Conservation (phyloP, 1,284 basidiomycete genomes). For the Boletellus deceptivus region DNA sequence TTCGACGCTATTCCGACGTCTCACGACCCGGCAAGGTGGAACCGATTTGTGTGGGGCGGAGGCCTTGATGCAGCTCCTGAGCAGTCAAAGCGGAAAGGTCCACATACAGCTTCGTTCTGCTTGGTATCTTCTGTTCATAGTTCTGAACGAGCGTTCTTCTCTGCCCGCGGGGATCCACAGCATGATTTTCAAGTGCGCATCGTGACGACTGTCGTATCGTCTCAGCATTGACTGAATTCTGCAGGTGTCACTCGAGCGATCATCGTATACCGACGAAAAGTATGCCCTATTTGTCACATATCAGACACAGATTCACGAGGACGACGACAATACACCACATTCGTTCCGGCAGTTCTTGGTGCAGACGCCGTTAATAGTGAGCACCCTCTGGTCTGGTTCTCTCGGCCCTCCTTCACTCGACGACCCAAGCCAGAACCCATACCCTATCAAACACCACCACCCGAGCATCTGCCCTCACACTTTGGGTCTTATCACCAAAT, state of each 20-base stretch:
- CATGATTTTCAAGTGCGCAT: slow-evolving; percentile 55
- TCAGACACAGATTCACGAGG: slow-evolving; percentile 76
- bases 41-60: slow-evolving; percentile 61
- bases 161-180: slow-evolving; percentile 24
- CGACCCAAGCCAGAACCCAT: slow-evolving; percentile 50
- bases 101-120: slow-evolving; percentile 29
- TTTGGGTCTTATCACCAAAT: slow-evolving; percentile 49
- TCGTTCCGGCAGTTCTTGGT: slow-evolving; percentile 79
- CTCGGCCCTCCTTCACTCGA: slow-evolving; percentile 6
- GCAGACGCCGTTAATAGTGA: slow-evolving; percentile 70
- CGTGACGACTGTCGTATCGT: neutral
- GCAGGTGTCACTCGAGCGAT: slow-evolving; percentile 72
- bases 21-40: slow-evolving; percentile 61
- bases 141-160: slow-evolving; percentile 27
- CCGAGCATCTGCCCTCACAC: slow-evolving; percentile 58
- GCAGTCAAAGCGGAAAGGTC: slow-evolving; percentile 18
- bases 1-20: slow-evolving; percentile 7
- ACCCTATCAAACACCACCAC: slow-evolving; percentile 49
- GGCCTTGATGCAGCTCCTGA: slow-evolving; percentile 31
- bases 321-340: slow-evolving; percentile 48
- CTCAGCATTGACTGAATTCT: slow-evolving; percentile 1
- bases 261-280: slow-evolving; percentile 78
- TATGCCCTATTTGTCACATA: slow-evolving; percentile 76
- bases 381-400: slow-evolving; percentile 21
- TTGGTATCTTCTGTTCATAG: slow-evolving; percentile 48